Evolutionary conservation across 1,284 basidiomycete species (phyloP).

Genomic region (Fomitopsis betulina): DNA sequence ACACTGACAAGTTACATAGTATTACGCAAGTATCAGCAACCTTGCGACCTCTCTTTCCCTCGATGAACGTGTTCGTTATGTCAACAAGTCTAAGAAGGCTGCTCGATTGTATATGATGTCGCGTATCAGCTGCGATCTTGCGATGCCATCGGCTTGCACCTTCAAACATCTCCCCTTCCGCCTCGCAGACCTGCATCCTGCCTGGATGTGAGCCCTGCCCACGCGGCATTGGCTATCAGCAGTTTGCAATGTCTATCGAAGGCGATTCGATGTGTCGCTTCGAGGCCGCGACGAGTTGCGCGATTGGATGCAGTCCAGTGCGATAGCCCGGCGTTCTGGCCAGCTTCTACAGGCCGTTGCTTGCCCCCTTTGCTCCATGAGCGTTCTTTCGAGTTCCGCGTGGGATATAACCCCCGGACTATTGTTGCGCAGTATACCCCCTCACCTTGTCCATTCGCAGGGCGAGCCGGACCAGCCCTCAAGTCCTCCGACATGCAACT

Average conservation of each 20-base stretch:
- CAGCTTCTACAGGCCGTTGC: background rate
- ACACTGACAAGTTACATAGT: background rate
- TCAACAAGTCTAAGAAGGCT: background rate
- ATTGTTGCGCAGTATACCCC: background rate
- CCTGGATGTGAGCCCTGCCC: background rate
- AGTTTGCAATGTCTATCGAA: background rate
- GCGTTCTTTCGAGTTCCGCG: background rate
- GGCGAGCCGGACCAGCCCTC: background rate
- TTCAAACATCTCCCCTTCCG: background rate
- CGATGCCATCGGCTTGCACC: background rate
- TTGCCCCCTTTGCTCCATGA: background rate
- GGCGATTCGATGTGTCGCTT: background rate
- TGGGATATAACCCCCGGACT: background rate
- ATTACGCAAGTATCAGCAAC: background rate
- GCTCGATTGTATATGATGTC: background rate
- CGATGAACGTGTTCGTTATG: background rate
- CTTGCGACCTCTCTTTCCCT: background rate
- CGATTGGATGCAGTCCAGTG: background rate
- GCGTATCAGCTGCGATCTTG: too few species aligned
- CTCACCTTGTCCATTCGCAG: background rate
- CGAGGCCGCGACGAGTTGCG: background rate
- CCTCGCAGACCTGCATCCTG: background rate
- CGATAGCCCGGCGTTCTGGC: background rate
- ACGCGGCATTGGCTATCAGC: background rate
- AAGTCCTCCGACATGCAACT: constrained; percentile 11